Evolutionary conservation across 441 rosid genomes (phyloP).

Genomic region (Pelargonium citronellum): DNA sequence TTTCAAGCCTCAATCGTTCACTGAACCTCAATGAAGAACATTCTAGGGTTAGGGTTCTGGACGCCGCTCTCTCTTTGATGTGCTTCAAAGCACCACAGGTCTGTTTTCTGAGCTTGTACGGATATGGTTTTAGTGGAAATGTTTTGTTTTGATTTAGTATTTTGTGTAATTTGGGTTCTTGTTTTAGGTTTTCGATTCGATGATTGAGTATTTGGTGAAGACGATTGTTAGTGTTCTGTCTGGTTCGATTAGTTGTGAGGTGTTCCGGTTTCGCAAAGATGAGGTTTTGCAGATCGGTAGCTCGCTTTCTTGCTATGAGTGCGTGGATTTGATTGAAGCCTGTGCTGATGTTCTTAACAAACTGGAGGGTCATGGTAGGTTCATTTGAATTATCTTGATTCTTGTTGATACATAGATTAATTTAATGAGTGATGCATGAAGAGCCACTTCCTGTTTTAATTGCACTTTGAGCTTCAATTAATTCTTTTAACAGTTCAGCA

Average conservation of each 20-base stretch:
- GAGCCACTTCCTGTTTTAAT: background rate
- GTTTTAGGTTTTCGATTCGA: constrained; percentile 55
- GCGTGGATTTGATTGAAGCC: constrained; percentile 41
- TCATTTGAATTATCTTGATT: background rate
- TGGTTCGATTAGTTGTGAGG: constrained; percentile 44
- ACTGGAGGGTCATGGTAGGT: constrained; percentile 45
- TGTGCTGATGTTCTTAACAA: constrained; percentile 36
- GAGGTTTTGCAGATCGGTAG: constrained; percentile 53
- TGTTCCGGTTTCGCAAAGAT: constrained; percentile 30
- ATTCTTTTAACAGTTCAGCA: background rate
- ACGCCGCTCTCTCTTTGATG: constrained; percentile 55
- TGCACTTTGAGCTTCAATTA: background rate
- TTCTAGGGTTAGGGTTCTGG: constrained; percentile 48
- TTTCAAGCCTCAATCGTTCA: constrained; percentile 48
- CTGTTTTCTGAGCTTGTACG: background rate
- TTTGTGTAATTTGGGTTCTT: constrained; percentile 9
- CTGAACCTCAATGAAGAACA: constrained; percentile 39
- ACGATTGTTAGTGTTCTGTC: constrained; percentile 48
- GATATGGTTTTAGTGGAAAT: background rate
- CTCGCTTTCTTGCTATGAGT: constrained; percentile 33
- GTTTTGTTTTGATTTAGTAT: background rate
- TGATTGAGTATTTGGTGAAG: constrained; percentile 41
- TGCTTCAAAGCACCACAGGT: constrained; percentile 73
- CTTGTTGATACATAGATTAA: background rate
- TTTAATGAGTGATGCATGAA: background rate